phyloP scores from a whole-genome alignment of 2,329 filamentous ascomycete genomes.

The Thelonectria blattea region DNA sequence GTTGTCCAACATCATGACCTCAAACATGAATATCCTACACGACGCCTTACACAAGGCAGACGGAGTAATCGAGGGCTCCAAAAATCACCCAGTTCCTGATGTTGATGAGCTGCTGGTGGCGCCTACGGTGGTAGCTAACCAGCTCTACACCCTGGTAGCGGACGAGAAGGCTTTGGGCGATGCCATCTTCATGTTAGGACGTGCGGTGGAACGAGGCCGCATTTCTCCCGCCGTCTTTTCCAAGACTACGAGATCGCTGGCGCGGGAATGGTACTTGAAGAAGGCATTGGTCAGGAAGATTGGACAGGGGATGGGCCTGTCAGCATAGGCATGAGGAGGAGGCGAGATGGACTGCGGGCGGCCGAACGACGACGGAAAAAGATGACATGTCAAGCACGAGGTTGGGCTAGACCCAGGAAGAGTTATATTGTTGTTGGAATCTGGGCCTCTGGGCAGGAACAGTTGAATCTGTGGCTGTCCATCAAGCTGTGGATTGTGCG shows the following conservation, averaged over 20 bases:
- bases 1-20: slow-evolving; percentile 72
- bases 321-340: slow-evolving; percentile 31
- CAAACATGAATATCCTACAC: slow-evolving; percentile 80
- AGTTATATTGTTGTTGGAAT: slow-evolving; percentile 30
- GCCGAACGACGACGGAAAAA: neutral
- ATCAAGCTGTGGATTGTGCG: slow-evolving; percentile 15
- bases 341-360: neutral
- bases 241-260: slow-evolving; percentile 75
- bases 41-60: slow-evolving; percentile 82
- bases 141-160: slow-evolving; percentile 86
- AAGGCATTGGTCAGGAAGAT: slow-evolving; percentile 83
- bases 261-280: slow-evolving; percentile 82
- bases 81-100: slow-evolving; percentile 70
- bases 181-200: slow-evolving; percentile 80
- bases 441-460: neutral
- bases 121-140: slow-evolving; percentile 89
- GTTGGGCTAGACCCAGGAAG: slow-evolving; percentile 11
- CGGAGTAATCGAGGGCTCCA: slow-evolving; percentile 74
- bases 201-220: slow-evolving; percentile 75
- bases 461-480: neutral
- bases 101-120: slow-evolving; percentile 94
- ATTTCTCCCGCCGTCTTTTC: slow-evolving; percentile 77
- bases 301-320: slow-evolving; percentile 74
- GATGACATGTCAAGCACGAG: slow-evolving; percentile 7
- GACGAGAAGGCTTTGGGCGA: slow-evolving; percentile 89